Evolutionary conservation across 2,329 filamentous ascomycete species (phyloP), one percentile per base, ranked within the genome.

Genomic region (Trichoderma afroharzianum): DNA sequence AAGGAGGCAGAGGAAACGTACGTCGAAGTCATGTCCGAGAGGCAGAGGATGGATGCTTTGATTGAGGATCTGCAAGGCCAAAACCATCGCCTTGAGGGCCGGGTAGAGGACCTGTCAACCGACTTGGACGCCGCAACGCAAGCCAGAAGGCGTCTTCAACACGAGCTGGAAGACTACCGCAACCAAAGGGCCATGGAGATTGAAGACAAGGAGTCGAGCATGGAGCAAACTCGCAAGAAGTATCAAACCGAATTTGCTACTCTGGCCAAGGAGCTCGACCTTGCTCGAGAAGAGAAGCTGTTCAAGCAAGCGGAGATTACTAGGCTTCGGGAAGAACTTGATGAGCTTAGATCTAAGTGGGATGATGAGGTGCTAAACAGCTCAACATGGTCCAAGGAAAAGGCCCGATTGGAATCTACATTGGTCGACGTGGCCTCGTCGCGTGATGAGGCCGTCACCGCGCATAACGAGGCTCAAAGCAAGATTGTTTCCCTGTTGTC

Each of bases 301-400:
- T 98, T 84, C 87, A 95, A 87, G 88, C 94, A 96, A 76, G 90
- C 92, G 43, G 95, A 98, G 81, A 97, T 95, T 74, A 88, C 92
- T 18, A 91, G 94, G 58, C 87, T 99, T 68, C 92, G 95, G n/a
- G 95, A 98, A 79, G 96, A 99, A 82, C 90, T 98, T 28, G 96
- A 99, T 77, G 94, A 97, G 77, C 87, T 98, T 72, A 91, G 96
- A 75, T 94, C 91, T 76, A 98, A 98, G 83, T 98, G 96, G 95
- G 96, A 99, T 78, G 94, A 98, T 77, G 95, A 99, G 82, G 94
- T 98, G 12, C 89, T 98, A 76, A 98, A 98, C 83, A 97, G 94
- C 81, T 97, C 94, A 18, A 97, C 95, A 0, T 98, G 96, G 95
- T 95, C 95, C 14, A 99, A 99, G 84, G 95, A 99, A 83, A 98